These are phyloP conservation scores for Hansenula anomala DNA, from an alignment of 1,139 yeast species.

Conservation along the genomic window DNA sequence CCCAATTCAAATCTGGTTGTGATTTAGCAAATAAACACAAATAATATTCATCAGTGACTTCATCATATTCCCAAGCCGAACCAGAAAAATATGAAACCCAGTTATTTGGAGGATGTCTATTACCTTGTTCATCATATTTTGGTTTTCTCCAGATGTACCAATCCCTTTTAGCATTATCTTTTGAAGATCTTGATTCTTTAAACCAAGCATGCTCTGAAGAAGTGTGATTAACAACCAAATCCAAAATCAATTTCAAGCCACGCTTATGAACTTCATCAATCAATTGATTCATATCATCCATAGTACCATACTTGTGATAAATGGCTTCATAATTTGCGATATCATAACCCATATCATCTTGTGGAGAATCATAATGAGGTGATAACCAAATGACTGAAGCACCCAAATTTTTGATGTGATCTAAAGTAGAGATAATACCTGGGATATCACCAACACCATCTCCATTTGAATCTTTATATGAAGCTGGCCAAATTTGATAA, in stretches of 20 bases:
- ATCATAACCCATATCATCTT: slow-evolving; percentile 62
- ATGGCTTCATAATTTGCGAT: slow-evolving; percentile 48
- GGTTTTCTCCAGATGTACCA: slow-evolving; percentile 59
- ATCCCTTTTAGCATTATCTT: slow-evolving; percentile 50
- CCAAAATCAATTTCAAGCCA: slow-evolving; percentile 48
- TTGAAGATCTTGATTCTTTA: slow-evolving; percentile 47
- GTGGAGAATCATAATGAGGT: slow-evolving; percentile 57
- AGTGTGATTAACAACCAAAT: slow-evolving; percentile 56
- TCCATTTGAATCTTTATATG: slow-evolving; percentile 51
- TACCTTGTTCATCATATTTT: slow-evolving; percentile 39
- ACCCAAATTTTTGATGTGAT: slow-evolving; percentile 48
- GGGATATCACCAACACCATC: slow-evolving; percentile 56
- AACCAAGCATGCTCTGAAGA: slow-evolving; percentile 55
- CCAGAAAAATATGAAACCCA: slow-evolving; percentile 51
- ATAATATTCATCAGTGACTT: slow-evolving; percentile 46
- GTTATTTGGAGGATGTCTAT: slow-evolving; percentile 51
- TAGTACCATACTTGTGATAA: slow-evolving; percentile 48
- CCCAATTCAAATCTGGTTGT: slow-evolving; percentile 63
- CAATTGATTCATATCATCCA: slow-evolving; percentile 45
- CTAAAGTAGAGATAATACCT: slow-evolving; percentile 48
- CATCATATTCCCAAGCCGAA: slow-evolving; percentile 55
- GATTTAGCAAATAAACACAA: slow-evolving; percentile 45
- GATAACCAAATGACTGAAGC: slow-evolving; percentile 52
- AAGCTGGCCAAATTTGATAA: slow-evolving; percentile 58
- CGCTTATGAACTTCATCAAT: slow-evolving; percentile 43